phyloP scores from a whole-genome alignment of 345 rosid species.

The Noccaea bulbosa region DNA sequence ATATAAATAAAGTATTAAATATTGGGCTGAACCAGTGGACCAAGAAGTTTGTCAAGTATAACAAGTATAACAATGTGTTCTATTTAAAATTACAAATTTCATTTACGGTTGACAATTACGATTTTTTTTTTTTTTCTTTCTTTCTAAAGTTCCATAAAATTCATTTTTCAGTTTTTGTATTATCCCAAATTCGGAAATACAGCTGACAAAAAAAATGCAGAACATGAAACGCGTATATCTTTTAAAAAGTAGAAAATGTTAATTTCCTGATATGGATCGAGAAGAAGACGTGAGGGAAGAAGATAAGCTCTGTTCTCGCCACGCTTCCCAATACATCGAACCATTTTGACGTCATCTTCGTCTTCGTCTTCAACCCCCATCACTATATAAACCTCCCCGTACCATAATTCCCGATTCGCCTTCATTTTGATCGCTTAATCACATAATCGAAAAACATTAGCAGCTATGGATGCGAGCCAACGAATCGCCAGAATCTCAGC shows the following conservation, averaged over 20 bases:
- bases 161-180: too few relatives aligned
- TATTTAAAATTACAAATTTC: too few relatives aligned
- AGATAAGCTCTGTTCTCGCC: constrained; percentile 16
- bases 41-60: constrained; percentile 2
- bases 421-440: not conserved
- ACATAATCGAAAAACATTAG: constrained; percentile 26
- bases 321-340: constrained; percentile 38
- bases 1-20: too few relatives aligned
- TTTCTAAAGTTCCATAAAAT: too few relatives aligned
- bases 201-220: too few relatives aligned
- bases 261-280: not conserved
- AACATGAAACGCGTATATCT: too few relatives aligned
- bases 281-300: constrained; percentile 17
- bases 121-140: too few relatives aligned
- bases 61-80: not conserved
- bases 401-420: not conserved
- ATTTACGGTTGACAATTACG: too few relatives aligned
- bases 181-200: too few relatives aligned
- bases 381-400: not conserved
- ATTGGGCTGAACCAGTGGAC: too few relatives aligned
- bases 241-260: not conserved
- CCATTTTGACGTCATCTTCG: constrained; percentile 23
- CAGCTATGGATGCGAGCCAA: constrained; percentile 52
- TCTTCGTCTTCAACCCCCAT: not conserved
- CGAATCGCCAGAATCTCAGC: constrained; percentile 81